Conservation (phyloP, 805 yeast species). For the Monosporozyma unispora region DNA sequence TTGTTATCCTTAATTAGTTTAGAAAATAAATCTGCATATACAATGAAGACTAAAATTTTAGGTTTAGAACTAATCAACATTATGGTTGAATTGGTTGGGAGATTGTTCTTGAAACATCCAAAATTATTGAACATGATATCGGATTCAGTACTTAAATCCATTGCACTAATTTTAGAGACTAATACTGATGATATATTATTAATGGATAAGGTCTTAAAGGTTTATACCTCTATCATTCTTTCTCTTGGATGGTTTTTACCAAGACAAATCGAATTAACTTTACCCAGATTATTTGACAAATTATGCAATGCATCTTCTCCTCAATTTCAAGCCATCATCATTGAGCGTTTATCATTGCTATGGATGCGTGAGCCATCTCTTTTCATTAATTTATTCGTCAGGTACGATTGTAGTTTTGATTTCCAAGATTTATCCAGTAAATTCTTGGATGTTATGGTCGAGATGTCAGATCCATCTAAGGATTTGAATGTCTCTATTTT, state of each 20-base stretch:
- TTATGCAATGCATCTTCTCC: background rate
- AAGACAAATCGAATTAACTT: conserved; percentile 70
- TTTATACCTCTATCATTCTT: conserved; percentile 63
- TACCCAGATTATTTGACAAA: conserved; percentile 52
- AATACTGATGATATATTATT: conserved; percentile 59
- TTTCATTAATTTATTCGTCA: conserved; percentile 66
- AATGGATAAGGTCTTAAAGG: conserved; percentile 63
- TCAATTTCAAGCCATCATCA: conserved; percentile 61
- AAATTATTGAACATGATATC: conserved; percentile 58
- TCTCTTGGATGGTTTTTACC: conserved; percentile 59
- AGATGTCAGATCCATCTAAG: conserved; percentile 65
- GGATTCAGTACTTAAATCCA: conserved; percentile 74
- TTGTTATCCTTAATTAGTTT: conserved; percentile 76
- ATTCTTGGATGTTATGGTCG: conserved; percentile 60
- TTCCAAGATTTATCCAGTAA: conserved; percentile 66
- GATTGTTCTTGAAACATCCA: conserved; percentile 48
- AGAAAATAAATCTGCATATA: conserved; percentile 70
- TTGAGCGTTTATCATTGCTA: conserved; percentile 73
- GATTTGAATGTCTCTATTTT: conserved; percentile 84
- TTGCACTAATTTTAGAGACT: conserved; percentile 63
- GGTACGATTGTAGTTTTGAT: conserved; percentile 86
- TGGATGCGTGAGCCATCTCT: conserved; percentile 76
- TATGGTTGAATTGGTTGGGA: conserved; percentile 76
- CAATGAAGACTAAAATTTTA: conserved; percentile 46
- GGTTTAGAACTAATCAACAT: conserved; percentile 69